Percentiles rank a stretch among this genome's conserved stretches.
These are phyloP conservation scores for Zea luxurians DNA, from an alignment of 176 grass and related monocot genomes.

Conservation along the genomic window DNA sequence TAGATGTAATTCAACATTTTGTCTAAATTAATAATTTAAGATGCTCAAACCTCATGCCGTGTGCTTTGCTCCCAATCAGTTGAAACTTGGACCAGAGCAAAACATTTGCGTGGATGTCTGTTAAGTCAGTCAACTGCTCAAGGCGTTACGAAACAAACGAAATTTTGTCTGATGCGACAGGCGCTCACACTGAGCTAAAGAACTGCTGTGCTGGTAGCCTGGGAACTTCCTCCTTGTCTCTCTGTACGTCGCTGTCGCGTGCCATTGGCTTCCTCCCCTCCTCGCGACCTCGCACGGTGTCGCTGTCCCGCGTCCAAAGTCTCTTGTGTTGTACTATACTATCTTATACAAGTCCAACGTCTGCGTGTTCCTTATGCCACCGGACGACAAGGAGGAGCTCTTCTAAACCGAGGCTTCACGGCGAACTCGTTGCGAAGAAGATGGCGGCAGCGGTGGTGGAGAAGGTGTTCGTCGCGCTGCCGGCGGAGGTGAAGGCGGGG, in stretches of 20 bases:
- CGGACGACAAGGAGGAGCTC: neutral
- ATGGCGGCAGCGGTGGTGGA: slow-evolving; percentile 12
- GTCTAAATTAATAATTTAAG: no score
- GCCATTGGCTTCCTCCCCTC: neutral
- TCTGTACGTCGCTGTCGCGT: slow-evolving; percentile 33
- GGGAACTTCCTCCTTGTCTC: slow-evolving; percentile 15
- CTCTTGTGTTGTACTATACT: neutral
- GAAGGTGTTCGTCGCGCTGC: slow-evolving; percentile 64
- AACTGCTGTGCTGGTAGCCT: neutral
- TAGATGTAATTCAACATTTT: neutral
- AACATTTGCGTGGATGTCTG: neutral
- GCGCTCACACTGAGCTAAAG: neutral
- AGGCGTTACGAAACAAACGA: neutral
- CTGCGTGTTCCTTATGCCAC: slow-evolving; percentile 20
- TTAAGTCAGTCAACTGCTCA: slow-evolving; percentile 20
- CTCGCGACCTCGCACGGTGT: slow-evolving; percentile 11
- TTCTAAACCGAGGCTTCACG: neutral
- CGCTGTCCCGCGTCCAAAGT: slow-evolving; percentile 28
- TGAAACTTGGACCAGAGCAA: slow-evolving; percentile 1
- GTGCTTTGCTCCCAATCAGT: slow-evolving; percentile 11
- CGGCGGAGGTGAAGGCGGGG: slow-evolving; percentile 50
- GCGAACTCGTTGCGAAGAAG: slow-evolving; percentile 14
- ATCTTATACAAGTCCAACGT: neutral
- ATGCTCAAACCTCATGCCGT: slow-evolving; percentile 6
- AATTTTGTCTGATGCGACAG: slow-evolving; percentile 30